Evolutionary conservation across 176 grass and related monocot genomes (phyloP).

Genomic region (Aegilops tauschii): DNA sequence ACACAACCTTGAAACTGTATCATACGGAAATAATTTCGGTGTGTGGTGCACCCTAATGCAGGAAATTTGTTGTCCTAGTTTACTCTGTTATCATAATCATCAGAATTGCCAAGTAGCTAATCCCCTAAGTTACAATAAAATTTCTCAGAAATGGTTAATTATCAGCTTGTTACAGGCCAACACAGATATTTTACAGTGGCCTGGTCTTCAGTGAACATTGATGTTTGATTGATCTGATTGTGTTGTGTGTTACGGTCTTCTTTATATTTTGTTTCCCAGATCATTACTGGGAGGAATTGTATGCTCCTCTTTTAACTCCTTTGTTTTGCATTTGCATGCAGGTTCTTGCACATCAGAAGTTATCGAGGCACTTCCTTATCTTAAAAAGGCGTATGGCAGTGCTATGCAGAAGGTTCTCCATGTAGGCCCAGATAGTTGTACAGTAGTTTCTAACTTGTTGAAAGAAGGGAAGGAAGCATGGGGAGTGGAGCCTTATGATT

Average conservation of each 20-base stretch:
- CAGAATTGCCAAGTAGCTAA: not conserved
- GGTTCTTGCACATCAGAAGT: constrained; percentile 92
- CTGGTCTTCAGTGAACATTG: not conserved
- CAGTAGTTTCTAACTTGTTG: constrained; percentile 80
- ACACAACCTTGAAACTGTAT: not conserved
- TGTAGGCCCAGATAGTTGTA: constrained; percentile 84
- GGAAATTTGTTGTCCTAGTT: not conserved
- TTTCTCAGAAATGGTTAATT: not conserved
- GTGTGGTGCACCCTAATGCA: not conserved
- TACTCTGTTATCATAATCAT: not conserved
- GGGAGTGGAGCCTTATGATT: constrained; percentile 97
- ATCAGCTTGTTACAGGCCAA: not conserved
- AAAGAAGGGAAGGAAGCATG: constrained; percentile 89
- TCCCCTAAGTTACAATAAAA: not conserved
- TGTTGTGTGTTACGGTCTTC: not conserved
- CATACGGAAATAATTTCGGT: not conserved
- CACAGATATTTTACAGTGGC: not conserved
- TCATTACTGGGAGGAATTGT: not conserved
- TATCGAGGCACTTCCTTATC: constrained; percentile 71
- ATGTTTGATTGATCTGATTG: constrained; percentile 8
- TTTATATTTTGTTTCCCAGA: not conserved
- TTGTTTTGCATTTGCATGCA: constrained; percentile 26
- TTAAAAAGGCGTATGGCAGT: constrained; percentile 80
- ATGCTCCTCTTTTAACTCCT: not conserved
- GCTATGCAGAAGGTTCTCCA: constrained; percentile 71